phyloP scores from a whole-genome alignment of 352 stramenopile genomes.

The Globisporangium takayamanum region DNA sequence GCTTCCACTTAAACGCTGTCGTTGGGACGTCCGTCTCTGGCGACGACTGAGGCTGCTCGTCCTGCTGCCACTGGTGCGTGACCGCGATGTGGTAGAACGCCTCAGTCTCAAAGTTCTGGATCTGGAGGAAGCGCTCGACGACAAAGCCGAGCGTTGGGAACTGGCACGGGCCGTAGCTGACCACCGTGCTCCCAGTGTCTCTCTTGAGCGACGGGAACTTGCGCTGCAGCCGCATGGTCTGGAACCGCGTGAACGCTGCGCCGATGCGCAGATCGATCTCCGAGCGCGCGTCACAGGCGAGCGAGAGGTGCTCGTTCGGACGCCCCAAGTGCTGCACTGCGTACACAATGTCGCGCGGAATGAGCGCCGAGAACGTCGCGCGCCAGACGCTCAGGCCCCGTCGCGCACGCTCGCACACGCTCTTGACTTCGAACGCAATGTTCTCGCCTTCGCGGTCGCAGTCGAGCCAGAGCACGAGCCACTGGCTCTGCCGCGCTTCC shows the following conservation, averaged over 20 bases:
- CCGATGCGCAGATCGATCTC: slow-evolving; percentile 95
- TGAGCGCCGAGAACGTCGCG: slow-evolving; percentile 92
- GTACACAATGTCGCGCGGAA: slow-evolving; percentile 86
- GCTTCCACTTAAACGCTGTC: slow-evolving; percentile 96
- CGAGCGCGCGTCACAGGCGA: slow-evolving; percentile 87
- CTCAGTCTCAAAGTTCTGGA: slow-evolving; percentile 96
- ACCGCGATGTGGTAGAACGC: slow-evolving; percentile 95
- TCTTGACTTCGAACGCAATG: slow-evolving; percentile 96
- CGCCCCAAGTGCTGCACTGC: slow-evolving; percentile 77
- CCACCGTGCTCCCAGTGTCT: slow-evolving; percentile 65
- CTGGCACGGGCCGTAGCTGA: slow-evolving; percentile 99
- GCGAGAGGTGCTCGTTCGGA: slow-evolving; percentile 77
- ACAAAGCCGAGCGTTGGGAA: slow-evolving; percentile 99
- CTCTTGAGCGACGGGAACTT: slow-evolving; percentile 67
- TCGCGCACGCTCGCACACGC: slow-evolving; percentile 80
- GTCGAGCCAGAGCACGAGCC: slow-evolving; percentile 98
- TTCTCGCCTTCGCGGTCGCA: slow-evolving; percentile 99
- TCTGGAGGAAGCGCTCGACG: slow-evolving; percentile 90
- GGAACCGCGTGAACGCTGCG: slow-evolving; percentile 93
- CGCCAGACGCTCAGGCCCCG: slow-evolving; percentile 72
- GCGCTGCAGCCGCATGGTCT: slow-evolving; percentile 91
- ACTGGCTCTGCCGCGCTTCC: slow-evolving; percentile 79
- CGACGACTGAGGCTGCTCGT: slow-evolving; percentile 17
- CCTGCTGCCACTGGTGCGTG: slow-evolving; percentile 40
- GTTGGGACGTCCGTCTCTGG: slow-evolving; percentile 25